Evolutionary conservation across 148 eudicot genomes (phyloP).

Genomic region (Cornus suecica): DNA sequence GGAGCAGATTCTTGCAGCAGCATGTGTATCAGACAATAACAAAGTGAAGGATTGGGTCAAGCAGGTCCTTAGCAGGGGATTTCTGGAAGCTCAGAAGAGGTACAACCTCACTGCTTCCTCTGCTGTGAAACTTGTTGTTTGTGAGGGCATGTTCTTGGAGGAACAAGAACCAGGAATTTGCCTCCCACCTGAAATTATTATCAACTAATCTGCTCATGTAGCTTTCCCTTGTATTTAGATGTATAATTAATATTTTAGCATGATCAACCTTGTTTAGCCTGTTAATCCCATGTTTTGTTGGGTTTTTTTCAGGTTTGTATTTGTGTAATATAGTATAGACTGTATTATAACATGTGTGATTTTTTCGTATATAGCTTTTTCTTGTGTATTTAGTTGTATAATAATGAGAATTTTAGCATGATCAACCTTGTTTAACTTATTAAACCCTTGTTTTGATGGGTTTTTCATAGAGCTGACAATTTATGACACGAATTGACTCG

Average conservation of each 20-base stretch:
- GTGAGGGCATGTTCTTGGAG: constrained; percentile 36
- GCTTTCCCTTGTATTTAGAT: constrained; percentile 11
- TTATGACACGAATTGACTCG: too few relatives aligned
- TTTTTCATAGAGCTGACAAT: not conserved
- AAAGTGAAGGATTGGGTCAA: constrained; percentile 53
- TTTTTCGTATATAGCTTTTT: not conserved
- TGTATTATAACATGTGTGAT: constrained; percentile 7
- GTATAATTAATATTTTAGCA: constrained; percentile 15
- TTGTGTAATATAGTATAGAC: constrained; percentile 12
- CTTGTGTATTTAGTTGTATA: constrained; percentile 15
- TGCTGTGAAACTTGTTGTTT: constrained; percentile 41
- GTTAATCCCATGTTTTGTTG: not conserved
- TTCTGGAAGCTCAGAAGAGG: constrained; percentile 53
- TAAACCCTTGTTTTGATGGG: not conserved
- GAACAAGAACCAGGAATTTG: constrained; percentile 32
- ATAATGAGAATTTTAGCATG: constrained; percentile 14
- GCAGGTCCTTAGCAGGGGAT: constrained; percentile 50
- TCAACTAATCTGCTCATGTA: constrained; percentile 25
- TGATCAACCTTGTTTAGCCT: constrained; percentile 16
- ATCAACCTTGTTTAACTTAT: constrained; percentile 12
- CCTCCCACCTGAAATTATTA: constrained; percentile 51
- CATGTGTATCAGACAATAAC: constrained; percentile 33
- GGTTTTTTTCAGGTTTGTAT: constrained; percentile 3
- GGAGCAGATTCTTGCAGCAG: constrained; percentile 62
- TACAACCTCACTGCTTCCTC: constrained; percentile 26